Evolutionary conservation across 768 basidiomycete species (phyloP), one percentile per base, ranked within the genome.

Genomic region (Collybia sordida): DNA sequence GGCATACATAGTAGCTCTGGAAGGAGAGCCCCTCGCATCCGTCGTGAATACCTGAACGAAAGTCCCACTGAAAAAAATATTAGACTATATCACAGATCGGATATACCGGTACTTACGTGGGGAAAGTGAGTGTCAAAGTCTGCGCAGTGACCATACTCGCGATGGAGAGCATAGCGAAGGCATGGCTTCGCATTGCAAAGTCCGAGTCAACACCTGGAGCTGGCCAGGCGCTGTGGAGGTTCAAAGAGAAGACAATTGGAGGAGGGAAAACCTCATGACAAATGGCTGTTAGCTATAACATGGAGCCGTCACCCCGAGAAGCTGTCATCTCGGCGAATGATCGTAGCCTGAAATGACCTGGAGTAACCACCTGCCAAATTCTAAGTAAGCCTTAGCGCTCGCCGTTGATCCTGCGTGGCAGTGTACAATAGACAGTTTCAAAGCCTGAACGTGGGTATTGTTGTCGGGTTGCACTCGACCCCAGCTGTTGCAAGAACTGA

Each of bases 281-380:
- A 36, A 49, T 40, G 42, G n/a, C 47, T 28, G 35, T 41, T 24
- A 48, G 44, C 15, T 51, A 49, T 52, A 44, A 50, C 36, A 24
- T 35, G 45, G n/a, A 50, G 55, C 24, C n/a, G 19, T 24, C 31
- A 28, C 18, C 21, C 45, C 51, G 45, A 42, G 48, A 44, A 56
- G 42, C 45, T 56, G 55, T 56, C 51, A 52, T 49, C 15, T 31
- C 39, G 17, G 24, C 40, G 38, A 52, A 56, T 56, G 55, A 56
- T 56, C 55, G 39, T 49, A 45, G 39, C 43, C 37, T 42, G 50
- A 44, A 42, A 42, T 17, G 7, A 15, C 25, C 25, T 48, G 39
- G 28, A 22, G 52, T 53, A 41, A 40, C 52, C 47, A 53, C 39
- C 37, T 53, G 53, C 46, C 53, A 50, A 14, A 7, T 31, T 14